These are phyloP conservation scores for Myrmaecium sp. DNA, from an alignment of 2,329 filamentous ascomycete genomes.

Conservation along the genomic window DNA sequence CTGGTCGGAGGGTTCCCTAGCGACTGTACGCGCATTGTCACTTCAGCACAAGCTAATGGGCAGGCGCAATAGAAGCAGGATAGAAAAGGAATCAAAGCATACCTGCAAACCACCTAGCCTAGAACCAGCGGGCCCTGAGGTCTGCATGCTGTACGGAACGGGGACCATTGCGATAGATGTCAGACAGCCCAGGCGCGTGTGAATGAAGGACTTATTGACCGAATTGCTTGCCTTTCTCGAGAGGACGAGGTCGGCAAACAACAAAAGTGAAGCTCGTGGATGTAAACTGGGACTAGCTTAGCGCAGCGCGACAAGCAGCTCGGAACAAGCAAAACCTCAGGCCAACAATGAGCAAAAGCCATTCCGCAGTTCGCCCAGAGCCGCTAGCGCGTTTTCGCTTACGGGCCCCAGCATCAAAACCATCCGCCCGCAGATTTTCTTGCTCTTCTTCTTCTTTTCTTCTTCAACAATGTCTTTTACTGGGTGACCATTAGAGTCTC, in stretches of 20 bases:
- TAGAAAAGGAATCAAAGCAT: no score
- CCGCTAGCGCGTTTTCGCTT: slow-evolving; percentile 8
- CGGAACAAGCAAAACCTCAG: not conserved
- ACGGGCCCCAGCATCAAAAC: slow-evolving; percentile 2
- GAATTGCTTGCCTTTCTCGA: no score
- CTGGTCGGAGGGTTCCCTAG: no score
- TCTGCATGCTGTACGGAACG: no score
- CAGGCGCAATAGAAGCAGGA: no score
- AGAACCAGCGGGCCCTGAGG: no score
- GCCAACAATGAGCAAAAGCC: not conserved
- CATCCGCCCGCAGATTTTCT: not conserved
- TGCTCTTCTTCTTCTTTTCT: slow-evolving; percentile 27
- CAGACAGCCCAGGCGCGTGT: no score
- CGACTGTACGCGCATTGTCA: no score
- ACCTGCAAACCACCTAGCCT: no score
- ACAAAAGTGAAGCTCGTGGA: not conserved
- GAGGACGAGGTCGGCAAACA: not conserved
- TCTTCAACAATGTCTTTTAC: slow-evolving; percentile 55
- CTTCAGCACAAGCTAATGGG: no score
- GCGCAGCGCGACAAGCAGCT: not conserved
- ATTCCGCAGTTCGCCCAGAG: not conserved
- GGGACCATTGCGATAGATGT: no score
- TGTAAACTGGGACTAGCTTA: not conserved
- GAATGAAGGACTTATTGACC: no score
- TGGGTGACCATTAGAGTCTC: slow-evolving; percentile 98